Conservation (phyloP, 2,329 filamentous ascomycete species). For the Westerdykella aurantiaca region DNA sequence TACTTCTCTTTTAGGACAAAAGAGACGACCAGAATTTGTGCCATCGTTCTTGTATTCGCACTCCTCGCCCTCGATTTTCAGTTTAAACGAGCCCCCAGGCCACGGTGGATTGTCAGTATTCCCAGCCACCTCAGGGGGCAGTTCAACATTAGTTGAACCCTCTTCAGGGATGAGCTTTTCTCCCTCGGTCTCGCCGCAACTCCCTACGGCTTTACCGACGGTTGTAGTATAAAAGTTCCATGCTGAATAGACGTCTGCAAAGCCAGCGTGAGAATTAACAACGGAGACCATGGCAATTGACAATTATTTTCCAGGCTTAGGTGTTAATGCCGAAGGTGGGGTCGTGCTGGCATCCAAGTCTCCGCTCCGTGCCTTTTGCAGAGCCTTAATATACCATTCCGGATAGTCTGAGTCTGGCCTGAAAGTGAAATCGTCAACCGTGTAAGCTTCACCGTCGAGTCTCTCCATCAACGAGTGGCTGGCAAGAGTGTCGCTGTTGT, state of each 20-base stretch:
- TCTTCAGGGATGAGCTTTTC: constrained; percentile 5
- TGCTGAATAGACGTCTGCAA: constrained; percentile 1
- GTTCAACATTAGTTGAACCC: constrained; percentile 2
- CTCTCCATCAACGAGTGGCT: background rate
- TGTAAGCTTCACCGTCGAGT: background rate
- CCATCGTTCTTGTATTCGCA: constrained; percentile 11
- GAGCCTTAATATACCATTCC: background rate
- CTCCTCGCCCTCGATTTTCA: constrained; percentile 8
- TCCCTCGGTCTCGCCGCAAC: constrained; percentile 4
- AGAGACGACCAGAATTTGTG: constrained; percentile 8
- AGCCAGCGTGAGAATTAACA: constrained; percentile 7
- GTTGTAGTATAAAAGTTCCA: constrained; percentile 8
- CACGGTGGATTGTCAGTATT: constrained; percentile 6
- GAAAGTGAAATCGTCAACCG: constrained; percentile 1
- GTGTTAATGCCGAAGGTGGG: too few relatives aligned
- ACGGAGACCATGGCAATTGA: constrained; percentile 7
- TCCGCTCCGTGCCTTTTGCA: constrained; percentile 1
- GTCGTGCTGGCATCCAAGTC: constrained; percentile 2
- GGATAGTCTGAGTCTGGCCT: constrained; percentile 2
- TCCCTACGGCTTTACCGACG: constrained; percentile 7
- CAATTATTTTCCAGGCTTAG: constrained; percentile 6
- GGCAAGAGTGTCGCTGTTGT: constrained; percentile 1
- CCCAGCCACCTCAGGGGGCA: background rate
- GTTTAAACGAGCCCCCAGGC: constrained; percentile 8
- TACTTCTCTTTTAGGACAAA: constrained; percentile 6